A percentile compares a stretch with the other conserved stretches of the same genome.
phyloP scores from a whole-genome alignment of 495 filamentous ascomycete species.

The Trypethelium eluteriae region DNA sequence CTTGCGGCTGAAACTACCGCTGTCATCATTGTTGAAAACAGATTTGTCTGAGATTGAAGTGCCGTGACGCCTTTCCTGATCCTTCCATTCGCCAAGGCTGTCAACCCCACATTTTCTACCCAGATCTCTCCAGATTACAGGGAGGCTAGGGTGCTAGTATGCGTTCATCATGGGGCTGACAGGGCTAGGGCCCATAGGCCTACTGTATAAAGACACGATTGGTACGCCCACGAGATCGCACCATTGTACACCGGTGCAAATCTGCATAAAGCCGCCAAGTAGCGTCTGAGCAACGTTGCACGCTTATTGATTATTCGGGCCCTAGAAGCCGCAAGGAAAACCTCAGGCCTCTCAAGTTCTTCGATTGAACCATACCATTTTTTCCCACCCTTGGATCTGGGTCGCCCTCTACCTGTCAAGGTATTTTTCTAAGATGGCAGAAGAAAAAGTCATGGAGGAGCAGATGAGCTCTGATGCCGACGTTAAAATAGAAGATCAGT shows the following conservation, averaged over 20 bases:
- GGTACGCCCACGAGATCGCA: too few species aligned
- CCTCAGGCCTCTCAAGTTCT: too few species aligned
- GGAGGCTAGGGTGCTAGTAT: neutral
- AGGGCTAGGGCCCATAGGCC: neutral
- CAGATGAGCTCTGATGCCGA: neutral
- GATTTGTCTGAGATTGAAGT: neutral
- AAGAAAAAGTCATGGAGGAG: neutral
- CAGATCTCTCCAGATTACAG: neutral
- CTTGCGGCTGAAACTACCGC: too few species aligned
- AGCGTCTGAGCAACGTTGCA: too few species aligned
- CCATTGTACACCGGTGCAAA: too few species aligned
- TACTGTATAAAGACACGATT: too few species aligned
- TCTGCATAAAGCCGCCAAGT: too few species aligned
- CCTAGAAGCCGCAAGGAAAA: too few species aligned
- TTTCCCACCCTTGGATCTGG: too few species aligned
- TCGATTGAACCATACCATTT: too few species aligned
- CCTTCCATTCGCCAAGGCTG: neutral
- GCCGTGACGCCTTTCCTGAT: neutral
- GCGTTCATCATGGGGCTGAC: neutral
- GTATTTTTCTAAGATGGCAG: neutral
- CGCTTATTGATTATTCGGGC: too few species aligned
- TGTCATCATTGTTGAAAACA: neutral
- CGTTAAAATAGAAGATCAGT: neutral
- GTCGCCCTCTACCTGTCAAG: neutral
- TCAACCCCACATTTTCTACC: conserved; percentile 4